A percentile compares a stretch with the other conserved stretches of the same genome.
These are phyloP conservation scores for Chimonanthus salicifolius DNA, from an alignment of 164 flowering plant genomes.

Conservation along the genomic window DNA sequence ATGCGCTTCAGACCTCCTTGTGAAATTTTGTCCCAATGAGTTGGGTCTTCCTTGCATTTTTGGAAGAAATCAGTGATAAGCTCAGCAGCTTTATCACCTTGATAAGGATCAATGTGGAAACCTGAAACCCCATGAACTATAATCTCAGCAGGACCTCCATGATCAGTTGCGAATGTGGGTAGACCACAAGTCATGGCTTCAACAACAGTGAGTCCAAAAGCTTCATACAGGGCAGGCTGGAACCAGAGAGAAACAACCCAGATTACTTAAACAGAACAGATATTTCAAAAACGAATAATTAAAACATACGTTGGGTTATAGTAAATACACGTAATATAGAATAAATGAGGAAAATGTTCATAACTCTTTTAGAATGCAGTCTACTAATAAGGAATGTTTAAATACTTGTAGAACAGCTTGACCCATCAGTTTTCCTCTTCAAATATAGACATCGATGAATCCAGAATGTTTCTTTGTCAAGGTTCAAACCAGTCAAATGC, in stretches of 20 bases:
- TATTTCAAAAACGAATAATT: too few species aligned
- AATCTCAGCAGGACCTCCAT: conserved; percentile 95
- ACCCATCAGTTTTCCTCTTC: too few species aligned
- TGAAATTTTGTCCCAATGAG: conserved; percentile 74
- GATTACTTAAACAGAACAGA: too few species aligned
- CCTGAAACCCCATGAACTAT: conserved; percentile 91
- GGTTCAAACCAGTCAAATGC: too few species aligned
- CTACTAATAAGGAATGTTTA: too few species aligned
- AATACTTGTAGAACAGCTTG: too few species aligned
- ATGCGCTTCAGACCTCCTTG: conserved; percentile 70
- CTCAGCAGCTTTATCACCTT: conserved; percentile 83
- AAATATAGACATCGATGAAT: too few species aligned
- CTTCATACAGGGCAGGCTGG: conserved; percentile 88
- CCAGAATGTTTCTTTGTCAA: too few species aligned
- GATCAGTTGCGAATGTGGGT: conserved; percentile 86
- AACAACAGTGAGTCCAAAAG: conserved; percentile 85
- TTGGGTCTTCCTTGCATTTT: conserved; percentile 63
- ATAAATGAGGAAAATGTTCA: too few species aligned
- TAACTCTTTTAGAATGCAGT: too few species aligned
- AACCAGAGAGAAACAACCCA: background rate
- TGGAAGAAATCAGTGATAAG: conserved; percentile 71
- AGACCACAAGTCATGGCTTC: conserved; percentile 96
- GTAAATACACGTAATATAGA: too few species aligned
- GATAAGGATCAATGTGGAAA: conserved; percentile 94
- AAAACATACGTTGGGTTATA: too few species aligned